A percentile compares a stretch with the other conserved stretches of the same genome.
Conservation (phyloP, 2,329 filamentous ascomycete species). For the Colletotrichum endophyticum region DNA sequence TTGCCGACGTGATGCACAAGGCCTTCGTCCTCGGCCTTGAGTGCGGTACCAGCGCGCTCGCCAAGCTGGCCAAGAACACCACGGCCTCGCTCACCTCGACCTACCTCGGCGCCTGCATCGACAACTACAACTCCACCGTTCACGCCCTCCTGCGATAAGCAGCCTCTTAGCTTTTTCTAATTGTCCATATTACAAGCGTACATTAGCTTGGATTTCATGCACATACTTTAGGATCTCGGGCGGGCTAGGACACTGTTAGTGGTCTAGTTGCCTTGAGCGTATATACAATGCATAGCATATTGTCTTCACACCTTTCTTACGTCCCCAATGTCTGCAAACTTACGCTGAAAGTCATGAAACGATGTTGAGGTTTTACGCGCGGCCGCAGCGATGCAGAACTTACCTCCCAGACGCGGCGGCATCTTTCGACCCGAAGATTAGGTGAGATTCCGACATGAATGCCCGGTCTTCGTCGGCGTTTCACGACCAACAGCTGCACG, state of each 20-base stretch:
- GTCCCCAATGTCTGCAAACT: too few species aligned
- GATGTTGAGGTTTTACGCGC: background rate
- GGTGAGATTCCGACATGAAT: background rate
- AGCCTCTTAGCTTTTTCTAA: background rate
- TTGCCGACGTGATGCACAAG: conserved; percentile 60
- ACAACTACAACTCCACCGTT: conserved; percentile 20
- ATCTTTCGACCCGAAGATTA: background rate
- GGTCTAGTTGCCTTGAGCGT: background rate
- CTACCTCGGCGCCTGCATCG: conserved; percentile 33
- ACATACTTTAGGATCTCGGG: background rate
- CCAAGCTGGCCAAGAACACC: conserved; percentile 32
- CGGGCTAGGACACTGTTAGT: background rate
- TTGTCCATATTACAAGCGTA: background rate
- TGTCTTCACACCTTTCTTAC: background rate
- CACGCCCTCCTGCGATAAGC: conserved; percentile 13
- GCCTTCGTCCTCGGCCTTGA: conserved; percentile 62
- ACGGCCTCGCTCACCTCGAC: conserved; percentile 33
- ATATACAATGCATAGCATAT: background rate
- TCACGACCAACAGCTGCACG: background rate
- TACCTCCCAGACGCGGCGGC: background rate
- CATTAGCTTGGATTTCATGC: background rate
- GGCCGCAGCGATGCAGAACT: background rate
- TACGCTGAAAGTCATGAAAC: background rate
- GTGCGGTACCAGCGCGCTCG: conserved; percentile 51
- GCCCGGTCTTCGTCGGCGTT: background rate